Conservation (phyloP, 2,329 filamentous ascomycete species). For the Aureobasidium sp. region DNA sequence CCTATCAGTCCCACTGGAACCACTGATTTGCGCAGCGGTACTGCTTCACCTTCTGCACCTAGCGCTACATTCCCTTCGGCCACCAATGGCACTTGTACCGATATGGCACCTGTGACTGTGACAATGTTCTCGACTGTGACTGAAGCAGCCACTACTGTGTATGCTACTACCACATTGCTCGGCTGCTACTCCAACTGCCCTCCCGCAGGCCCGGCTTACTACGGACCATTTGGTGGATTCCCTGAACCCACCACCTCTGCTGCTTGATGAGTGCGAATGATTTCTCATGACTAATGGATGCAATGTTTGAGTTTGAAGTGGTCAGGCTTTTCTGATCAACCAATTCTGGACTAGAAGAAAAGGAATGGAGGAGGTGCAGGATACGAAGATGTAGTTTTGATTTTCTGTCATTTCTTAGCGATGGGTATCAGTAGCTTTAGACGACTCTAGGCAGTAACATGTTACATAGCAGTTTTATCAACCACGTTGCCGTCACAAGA, state of each 20-base stretch:
- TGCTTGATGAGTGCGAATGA: neutral
- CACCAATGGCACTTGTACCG: neutral
- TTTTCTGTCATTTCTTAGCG: neutral
- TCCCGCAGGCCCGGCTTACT: slow-evolving; percentile 5
- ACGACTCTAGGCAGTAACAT: neutral
- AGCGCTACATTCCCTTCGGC: neutral
- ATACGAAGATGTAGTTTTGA: neutral
- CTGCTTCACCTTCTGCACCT: neutral
- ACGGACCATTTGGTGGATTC: neutral
- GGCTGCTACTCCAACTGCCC: slow-evolving; percentile 16
- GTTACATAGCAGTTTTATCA: neutral
- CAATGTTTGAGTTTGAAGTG: neutral
- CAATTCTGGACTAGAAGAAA: neutral
- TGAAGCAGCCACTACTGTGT: slow-evolving; percentile 4
- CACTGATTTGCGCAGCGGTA: slow-evolving; percentile 1
- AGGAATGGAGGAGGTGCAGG: neutral
- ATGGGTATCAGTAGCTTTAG: neutral
- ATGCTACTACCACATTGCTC: neutral
- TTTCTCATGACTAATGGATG: neutral
- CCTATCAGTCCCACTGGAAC: neutral
- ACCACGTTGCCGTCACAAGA: slow-evolving; percentile 9
- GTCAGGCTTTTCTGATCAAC: neutral
- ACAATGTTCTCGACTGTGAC: slow-evolving; percentile 1
- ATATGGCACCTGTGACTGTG: neutral
- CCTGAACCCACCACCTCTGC: neutral